These are phyloP conservation scores for Xerocomus amazonicus DNA, from an alignment of 1,284 basidiomycete genomes.

Conservation along the genomic window DNA sequence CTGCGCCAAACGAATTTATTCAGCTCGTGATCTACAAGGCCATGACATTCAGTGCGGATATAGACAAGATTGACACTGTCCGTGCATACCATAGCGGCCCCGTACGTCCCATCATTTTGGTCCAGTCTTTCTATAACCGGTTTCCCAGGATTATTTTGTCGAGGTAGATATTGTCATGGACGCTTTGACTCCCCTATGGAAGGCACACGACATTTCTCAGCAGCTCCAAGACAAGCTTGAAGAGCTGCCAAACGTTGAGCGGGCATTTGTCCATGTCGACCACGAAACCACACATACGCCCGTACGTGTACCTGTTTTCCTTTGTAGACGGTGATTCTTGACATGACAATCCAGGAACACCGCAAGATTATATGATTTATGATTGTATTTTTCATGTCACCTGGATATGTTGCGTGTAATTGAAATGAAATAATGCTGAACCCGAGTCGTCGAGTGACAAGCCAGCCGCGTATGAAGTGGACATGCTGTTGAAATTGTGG, in stretches of 20 bases:
- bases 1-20: constrained; percentile 87
- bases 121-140: not conserved
- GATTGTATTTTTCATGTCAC: not conserved
- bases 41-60: constrained; percentile 82
- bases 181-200: constrained; percentile 84
- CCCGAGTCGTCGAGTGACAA: not conserved
- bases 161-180: constrained; percentile 96
- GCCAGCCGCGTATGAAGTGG: not conserved
- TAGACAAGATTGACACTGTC: constrained; percentile 85
- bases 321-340: not conserved
- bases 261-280: constrained; percentile 93
- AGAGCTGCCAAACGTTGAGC: constrained; percentile 84
- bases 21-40: constrained; percentile 93
- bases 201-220: constrained; percentile 91
- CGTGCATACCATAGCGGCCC: constrained; percentile 84
- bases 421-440: not conserved
- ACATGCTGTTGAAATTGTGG: constrained; percentile 12
- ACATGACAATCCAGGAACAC: constrained; percentile 26
- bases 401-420: not conserved
- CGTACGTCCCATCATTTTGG: constrained; percentile 35
- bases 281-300: constrained; percentile 85
- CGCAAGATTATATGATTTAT: constrained; percentile 26
- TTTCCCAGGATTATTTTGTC: constrained; percentile 76
- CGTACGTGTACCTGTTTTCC: constrained; percentile 40
- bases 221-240: constrained; percentile 94